Evolutionary conservation across 179 eudicot species (phyloP).

Genomic region (Beta lomatogona): DNA sequence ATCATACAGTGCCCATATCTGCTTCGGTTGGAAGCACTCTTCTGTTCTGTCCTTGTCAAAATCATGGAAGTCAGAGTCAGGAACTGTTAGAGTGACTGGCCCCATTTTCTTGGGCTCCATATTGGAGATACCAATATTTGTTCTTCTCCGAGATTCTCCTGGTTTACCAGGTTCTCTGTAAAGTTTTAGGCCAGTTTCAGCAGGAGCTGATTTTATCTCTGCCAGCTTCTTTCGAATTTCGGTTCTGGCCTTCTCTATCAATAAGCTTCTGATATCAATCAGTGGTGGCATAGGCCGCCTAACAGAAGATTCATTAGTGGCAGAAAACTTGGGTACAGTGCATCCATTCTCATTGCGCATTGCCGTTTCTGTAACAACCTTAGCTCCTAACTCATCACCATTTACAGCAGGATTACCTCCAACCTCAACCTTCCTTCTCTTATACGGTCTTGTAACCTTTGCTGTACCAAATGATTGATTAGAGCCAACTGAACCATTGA

Average conservation of each 20-base stretch:
- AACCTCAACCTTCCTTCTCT: slow-evolving; percentile 48
- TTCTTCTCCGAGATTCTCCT: slow-evolving; percentile 26
- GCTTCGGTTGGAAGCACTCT: slow-evolving; percentile 54
- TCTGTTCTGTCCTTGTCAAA: slow-evolving; percentile 55
- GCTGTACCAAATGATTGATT: slow-evolving; percentile 37
- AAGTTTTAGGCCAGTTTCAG: slow-evolving; percentile 26
- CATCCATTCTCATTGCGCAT: slow-evolving; percentile 43
- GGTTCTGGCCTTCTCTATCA: slow-evolving; percentile 44
- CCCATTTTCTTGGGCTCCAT: slow-evolving; percentile 37
- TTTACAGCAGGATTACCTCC: slow-evolving; percentile 29
- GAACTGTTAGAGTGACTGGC: slow-evolving; percentile 43
- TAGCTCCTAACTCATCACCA: slow-evolving; percentile 37
- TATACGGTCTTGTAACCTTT: slow-evolving; percentile 57
- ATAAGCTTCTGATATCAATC: slow-evolving; percentile 38
- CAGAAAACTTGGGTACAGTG: slow-evolving; percentile 38
- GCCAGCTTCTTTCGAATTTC: slow-evolving; percentile 39
- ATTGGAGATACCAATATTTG: slow-evolving; percentile 23
- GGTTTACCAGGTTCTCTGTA: slow-evolving; percentile 19
- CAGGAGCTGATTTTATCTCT: slow-evolving; percentile 38
- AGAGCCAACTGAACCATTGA: slow-evolving; percentile 39
- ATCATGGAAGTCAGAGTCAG: slow-evolving; percentile 56
- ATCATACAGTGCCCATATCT: slow-evolving; percentile 57
- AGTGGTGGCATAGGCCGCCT: slow-evolving; percentile 32
- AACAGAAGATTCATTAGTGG: slow-evolving; percentile 35
- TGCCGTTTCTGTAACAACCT: slow-evolving; percentile 39